Base-by-base conservation (phyloP, 129 eudicot species). In the Helichrysum umbraculigerum region DNA sequence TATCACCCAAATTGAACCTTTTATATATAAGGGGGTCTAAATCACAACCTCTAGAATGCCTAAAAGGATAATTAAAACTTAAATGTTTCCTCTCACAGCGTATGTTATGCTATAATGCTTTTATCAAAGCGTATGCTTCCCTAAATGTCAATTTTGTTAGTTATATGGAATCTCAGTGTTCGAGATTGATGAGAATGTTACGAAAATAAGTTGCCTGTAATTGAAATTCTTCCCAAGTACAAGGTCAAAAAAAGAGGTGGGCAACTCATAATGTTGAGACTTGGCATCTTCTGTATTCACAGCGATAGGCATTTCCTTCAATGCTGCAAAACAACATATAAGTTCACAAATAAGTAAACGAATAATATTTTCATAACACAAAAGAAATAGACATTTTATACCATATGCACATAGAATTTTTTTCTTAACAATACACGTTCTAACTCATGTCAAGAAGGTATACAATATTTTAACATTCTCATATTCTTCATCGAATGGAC, bases 191-290 rank as follows among this genome's bases (percentile, higher is more conserved):
- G 41, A 2, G 30, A 66, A n/a, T n/a, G n/a, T n/a, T n/a, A n/a
- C 29, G 11, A 22, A 29, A 59, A 44, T 3, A 57, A 59, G 54
- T 78, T 80, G 56, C 99, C 99, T 95, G 87, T 95, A 95, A 84
- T 95, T 95, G 66, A 89, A 78, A 80, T 91, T 90, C 76, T 91
- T 74, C 35, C 99, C 99, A 28, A 95, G 96, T 37, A 91, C 99
- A 81, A 95, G 88, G 86, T 91, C 86, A 83, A 95, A 95, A 91
- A 95, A 95, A 78, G 96, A 83, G 70, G 99, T 95, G 65, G 99
- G 97, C 33, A 95, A 76, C 72, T 95, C 99, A 82, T 95, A 95
- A 69, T 95, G 99, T 79, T 95, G 99, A 63, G 82, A 32, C 73
- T 95, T 95, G 16, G 99, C 76, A 54, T 68, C 85, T 30, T 95